Evolutionary conservation across 257 asterid species (phyloP).

Genomic region (Lantana camara): DNA sequence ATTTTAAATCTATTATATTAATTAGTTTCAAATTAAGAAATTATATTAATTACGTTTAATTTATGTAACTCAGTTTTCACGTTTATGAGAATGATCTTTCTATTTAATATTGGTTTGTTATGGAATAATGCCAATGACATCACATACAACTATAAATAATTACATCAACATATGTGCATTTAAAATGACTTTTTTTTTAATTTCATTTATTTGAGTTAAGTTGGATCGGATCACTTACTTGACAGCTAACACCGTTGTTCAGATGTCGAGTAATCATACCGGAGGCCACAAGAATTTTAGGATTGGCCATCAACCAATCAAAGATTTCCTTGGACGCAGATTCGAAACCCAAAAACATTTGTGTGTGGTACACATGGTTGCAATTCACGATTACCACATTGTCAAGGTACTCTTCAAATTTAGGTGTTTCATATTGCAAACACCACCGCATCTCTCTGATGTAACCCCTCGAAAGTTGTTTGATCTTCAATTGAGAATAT

Average conservation of each 20-base stretch:
- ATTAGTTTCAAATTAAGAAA: no score
- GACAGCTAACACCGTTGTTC: not conserved
- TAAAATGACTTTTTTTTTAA: no score
- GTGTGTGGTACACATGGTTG: not conserved
- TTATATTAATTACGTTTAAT: no score
- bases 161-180: no score
- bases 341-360: not conserved
- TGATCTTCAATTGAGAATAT: not conserved
- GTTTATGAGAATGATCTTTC: no score
- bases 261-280: not conserved
- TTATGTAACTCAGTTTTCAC: no score
- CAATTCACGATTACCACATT: conserved; percentile 8
- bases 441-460: conserved; percentile 18
- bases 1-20: no score
- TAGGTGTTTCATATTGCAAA: not conserved
- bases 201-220: no score
- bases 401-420: conserved; percentile 13
- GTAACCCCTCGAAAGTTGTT: not conserved
- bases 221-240: no score
- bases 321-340: not conserved
- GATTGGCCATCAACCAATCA: conserved; percentile 3
- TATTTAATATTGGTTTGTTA: no score
- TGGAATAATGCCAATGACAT: no score
- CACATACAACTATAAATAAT: no score
- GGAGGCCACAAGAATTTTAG: conserved; percentile 5